These are phyloP conservation scores for Macadamia integrifolia DNA, from an alignment of 164 flowering plant genomes.

Conservation along the genomic window DNA sequence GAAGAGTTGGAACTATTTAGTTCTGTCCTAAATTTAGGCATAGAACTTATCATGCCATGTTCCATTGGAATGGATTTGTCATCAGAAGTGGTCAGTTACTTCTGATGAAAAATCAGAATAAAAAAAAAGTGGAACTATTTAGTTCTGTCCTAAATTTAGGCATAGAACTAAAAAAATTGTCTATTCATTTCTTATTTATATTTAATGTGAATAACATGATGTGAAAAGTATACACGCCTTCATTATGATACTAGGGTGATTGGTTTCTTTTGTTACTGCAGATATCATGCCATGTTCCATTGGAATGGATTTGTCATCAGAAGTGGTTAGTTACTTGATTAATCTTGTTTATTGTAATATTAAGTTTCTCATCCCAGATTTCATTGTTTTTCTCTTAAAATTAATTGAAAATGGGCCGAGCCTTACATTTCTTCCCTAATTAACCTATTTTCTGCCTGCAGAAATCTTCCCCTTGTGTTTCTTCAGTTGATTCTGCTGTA, in stretches of 20 bases:
- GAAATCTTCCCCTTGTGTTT: conserved; percentile 16
- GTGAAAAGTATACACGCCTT: too few relatives aligned
- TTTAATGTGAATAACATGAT: too few relatives aligned
- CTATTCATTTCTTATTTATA: too few relatives aligned
- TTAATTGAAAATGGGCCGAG: neutral
- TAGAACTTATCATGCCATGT: neutral
- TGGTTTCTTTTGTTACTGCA: neutral
- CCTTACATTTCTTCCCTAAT: neutral
- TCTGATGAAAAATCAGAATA: neutral
- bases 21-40: too few relatives aligned
- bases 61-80: conserved; percentile 2
- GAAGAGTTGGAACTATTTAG: too few relatives aligned
- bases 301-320: neutral
- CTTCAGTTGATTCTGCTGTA: conserved; percentile 12
- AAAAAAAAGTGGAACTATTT: too few relatives aligned
- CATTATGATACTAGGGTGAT: neutral
- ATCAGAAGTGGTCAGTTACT: neutral
- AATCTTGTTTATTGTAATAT: neutral
- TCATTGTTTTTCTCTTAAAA: neutral
- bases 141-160: too few relatives aligned
- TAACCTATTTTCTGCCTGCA: conserved; percentile 5
- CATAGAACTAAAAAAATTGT: too few relatives aligned
- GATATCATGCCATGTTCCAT: conserved; percentile 4
- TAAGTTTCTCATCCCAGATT: neutral
- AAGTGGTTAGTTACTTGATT: neutral